Conservation (phyloP, 2,329 filamentous ascomycete genomes). For the Monosporascus ibericus region DNA sequence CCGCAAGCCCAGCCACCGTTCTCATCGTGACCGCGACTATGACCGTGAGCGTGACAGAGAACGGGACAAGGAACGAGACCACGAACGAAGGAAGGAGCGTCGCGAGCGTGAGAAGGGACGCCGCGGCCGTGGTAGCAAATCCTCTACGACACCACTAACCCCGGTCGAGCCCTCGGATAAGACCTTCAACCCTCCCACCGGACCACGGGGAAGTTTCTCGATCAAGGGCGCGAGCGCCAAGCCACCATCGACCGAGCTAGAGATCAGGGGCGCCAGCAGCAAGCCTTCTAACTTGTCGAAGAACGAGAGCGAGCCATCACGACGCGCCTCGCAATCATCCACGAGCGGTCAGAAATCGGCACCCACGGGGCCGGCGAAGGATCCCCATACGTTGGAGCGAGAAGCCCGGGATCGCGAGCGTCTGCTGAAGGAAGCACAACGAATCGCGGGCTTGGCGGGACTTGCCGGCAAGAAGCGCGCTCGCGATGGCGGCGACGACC, state of each 20-base stretch:
- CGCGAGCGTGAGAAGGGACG: slow-evolving; percentile 31
- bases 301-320: slow-evolving; percentile 24
- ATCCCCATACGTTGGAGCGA: slow-evolving; percentile 64
- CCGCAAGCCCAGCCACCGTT: slow-evolving; percentile 23
- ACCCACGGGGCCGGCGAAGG: slow-evolving; percentile 27
- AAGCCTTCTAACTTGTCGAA: slow-evolving; percentile 18
- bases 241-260: slow-evolving; percentile 20
- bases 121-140: slow-evolving; percentile 28
- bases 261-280: slow-evolving; percentile 31
- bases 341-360: slow-evolving; percentile 15
- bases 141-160: slow-evolving; percentile 24
- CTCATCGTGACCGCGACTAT: slow-evolving; percentile 31
- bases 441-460: slow-evolving; percentile 49
- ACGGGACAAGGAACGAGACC: slow-evolving; percentile 29
- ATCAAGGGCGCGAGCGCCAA: slow-evolving; percentile 21
- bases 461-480: slow-evolving; percentile 43
- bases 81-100: slow-evolving; percentile 10
- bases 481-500: slow-evolving; percentile 35
- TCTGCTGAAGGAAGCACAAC: slow-evolving; percentile 62
- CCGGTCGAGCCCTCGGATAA: slow-evolving; percentile 29
- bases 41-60: slow-evolving; percentile 27
- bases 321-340: slow-evolving; percentile 32
- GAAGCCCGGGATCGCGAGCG: slow-evolving; percentile 61
- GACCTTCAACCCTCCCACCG: slow-evolving; percentile 36
- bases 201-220: slow-evolving; percentile 28